A percentile compares a stretch with the other conserved stretches of the same genome.
phyloP scores from a whole-genome alignment of 1,284 basidiomycete species.

The Heterobasidion occidentale region DNA sequence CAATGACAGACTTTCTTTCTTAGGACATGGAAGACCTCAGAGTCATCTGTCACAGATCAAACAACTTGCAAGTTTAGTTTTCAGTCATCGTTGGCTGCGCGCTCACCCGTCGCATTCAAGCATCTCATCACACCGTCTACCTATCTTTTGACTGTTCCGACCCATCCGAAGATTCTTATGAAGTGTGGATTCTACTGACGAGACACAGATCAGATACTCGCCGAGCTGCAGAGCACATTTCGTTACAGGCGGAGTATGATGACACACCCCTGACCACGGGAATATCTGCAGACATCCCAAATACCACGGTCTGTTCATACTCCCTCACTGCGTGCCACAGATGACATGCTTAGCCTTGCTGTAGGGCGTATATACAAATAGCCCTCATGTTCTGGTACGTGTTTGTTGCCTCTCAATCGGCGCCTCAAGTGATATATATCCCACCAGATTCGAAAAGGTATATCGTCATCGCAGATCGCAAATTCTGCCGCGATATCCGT shows the following conservation, averaged over 20 bases:
- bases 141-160: not conserved
- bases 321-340: not conserved
- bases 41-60: slow-evolving; percentile 5
- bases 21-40: slow-evolving; percentile 47
- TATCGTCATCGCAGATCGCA: slow-evolving; percentile 7
- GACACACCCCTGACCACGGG: slow-evolving; percentile 5
- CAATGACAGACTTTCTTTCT: not conserved
- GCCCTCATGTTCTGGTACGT: slow-evolving; percentile 65
- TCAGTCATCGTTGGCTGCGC: not conserved
- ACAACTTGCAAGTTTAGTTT: slow-evolving; percentile 7
- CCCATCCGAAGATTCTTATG: slow-evolving; percentile 12
- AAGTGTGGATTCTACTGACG: slow-evolving; percentile 77
- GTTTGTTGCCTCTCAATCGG: not conserved
- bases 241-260: slow-evolving; percentile 55
- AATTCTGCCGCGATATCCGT: slow-evolving; percentile 36
- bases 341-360: not conserved
- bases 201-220: slow-evolving; percentile 64
- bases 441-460: not conserved
- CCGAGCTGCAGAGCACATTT: slow-evolving; percentile 60
- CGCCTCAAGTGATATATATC: not conserved
- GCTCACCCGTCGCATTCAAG: slow-evolving; percentile 8
- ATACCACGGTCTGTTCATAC: not conserved
- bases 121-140: slow-evolving; percentile 19
- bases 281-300: not conserved
- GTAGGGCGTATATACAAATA: slow-evolving; percentile 74